Base-by-base conservation (phyloP, 2,329 filamentous ascomycete genomes). In the Aspergillus neotritici region DNA sequence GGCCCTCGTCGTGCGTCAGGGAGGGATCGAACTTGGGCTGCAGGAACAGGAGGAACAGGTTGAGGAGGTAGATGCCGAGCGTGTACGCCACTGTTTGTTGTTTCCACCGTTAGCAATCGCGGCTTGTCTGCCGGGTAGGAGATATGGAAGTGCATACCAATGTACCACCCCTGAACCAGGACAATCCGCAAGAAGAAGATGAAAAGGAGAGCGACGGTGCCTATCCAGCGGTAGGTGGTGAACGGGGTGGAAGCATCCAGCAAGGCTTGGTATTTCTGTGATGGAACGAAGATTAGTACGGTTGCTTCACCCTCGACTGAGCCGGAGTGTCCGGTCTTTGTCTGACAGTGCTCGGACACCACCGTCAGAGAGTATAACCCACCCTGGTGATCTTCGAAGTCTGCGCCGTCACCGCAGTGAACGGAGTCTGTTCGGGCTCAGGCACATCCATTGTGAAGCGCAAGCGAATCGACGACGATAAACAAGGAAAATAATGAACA, bases 1-100 rank as follows among this genome's bases (percentile, higher is more conserved):
- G 91, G 54, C 94, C 90, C 64, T 89, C 93, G 67, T 98, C 93
- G 65, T 89, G 76, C 64, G 95, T 91, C 64, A 93, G 87, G 52
- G 89, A 94, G 43, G 93, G 93, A 73, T 98, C 93, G 75, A 98
- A 97, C 75, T 98, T 98, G 58, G 93, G 93, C 63, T 91, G 87
- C 43, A 98, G 79, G 76, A 98, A 98, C 57, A 93, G 93, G 65
- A 98, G 87, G 79, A 98, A 98, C 48, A 98, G 83, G 73, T 98
- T 98, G 49, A 98, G 83, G 37, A 98, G 86, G 76, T 98, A 98
- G 71, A 98, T 98, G 57, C 91, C 93, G 43, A 98, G 83, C 31
- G 91, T 93, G 70, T 98, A 98, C 56, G 90, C 91, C 60, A 98
- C 93, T 94, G 56, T 34, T 8, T 12, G 4, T 50, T 37, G 38